Evolutionary conservation across 768 basidiomycete genomes (phyloP).

Genomic region (Russula olivacea): DNA sequence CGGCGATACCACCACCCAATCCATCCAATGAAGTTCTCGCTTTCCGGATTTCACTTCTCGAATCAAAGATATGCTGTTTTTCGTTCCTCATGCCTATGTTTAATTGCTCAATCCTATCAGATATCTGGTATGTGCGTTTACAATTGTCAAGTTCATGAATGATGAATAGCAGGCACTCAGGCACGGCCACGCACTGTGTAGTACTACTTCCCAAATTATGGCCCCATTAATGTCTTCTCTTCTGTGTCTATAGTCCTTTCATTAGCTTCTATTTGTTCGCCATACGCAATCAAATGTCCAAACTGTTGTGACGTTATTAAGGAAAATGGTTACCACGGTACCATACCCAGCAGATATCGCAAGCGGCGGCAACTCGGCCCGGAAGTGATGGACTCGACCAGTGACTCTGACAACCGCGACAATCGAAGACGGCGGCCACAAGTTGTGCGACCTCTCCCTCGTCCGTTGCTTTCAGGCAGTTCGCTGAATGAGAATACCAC

Average conservation of each 20-base stretch:
- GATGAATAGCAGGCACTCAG: not conserved
- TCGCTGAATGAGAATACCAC: not conserved
- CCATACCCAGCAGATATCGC: not conserved
- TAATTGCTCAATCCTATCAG: constrained; percentile 24
- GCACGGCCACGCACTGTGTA: not conserved
- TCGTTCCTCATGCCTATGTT: constrained; percentile 1
- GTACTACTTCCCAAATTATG: not conserved
- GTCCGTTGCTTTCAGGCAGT: not conserved
- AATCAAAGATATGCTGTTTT: not conserved
- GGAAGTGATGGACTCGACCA: constrained; percentile 11
- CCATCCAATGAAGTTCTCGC: not conserved
- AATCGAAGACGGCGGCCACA: constrained; percentile 10
- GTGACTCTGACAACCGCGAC: constrained; percentile 1
- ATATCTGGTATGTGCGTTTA: constrained; percentile 14
- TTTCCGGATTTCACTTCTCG: not conserved
- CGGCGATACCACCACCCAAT: constrained; percentile 13
- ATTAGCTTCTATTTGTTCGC: constrained; percentile 1
- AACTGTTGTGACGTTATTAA: not conserved
- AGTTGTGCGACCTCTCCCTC: not conserved
- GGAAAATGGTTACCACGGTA: constrained; percentile 6
- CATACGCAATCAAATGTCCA: not conserved
- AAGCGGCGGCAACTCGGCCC: not conserved
- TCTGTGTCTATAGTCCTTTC: not conserved
- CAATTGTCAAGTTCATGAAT: not conserved
- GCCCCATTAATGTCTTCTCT: not conserved